Percentiles rank a stretch among this genome's conserved stretches.
Evolutionary conservation across 208 protist genomes (phyloP).

Genomic region (Trichomonas tenax): DNA sequence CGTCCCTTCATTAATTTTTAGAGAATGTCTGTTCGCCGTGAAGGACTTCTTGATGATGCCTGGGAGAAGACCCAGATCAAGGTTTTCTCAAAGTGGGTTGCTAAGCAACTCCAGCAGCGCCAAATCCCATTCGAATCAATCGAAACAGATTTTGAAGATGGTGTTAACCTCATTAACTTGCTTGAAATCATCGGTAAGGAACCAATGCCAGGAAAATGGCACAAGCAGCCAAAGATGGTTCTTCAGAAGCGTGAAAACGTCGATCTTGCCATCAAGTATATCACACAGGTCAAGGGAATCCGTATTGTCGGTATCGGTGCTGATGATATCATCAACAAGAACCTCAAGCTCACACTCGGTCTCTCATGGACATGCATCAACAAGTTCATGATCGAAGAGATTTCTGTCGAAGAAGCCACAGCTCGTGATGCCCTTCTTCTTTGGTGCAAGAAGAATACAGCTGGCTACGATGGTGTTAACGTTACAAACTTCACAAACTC

Average conservation of each 20-base stretch:
- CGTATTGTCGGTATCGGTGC: neutral
- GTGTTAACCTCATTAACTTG: neutral
- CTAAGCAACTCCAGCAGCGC: neutral
- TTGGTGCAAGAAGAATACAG: conserved; percentile 20
- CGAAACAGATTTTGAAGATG: neutral
- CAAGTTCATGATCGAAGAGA: conserved; percentile 19
- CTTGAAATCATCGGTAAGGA: neutral
- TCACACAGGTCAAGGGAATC: neutral
- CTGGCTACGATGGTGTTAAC: neutral
- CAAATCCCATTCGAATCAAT: neutral
- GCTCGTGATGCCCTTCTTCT: conserved; percentile 19
- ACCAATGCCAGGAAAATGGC: neutral
- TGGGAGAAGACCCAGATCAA: conserved; percentile 14
- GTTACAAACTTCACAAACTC: conserved; percentile 20
- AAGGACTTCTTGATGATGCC: neutral
- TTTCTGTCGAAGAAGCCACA: conserved; percentile 23
- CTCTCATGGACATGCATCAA: conserved; percentile 15
- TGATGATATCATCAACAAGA: neutral
- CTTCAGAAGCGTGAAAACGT: neutral
- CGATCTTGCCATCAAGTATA: neutral
- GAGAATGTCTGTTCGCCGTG: neutral
- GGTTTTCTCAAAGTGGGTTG: neutral
- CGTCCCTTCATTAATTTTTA: neutral
- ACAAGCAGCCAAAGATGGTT: neutral
- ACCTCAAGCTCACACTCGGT: conserved; percentile 3